Percentiles rank a stretch among this genome's conserved stretches.
phyloP scores from a whole-genome alignment of 306 rosid genomes.

The Trifolium subterraneum region DNA sequence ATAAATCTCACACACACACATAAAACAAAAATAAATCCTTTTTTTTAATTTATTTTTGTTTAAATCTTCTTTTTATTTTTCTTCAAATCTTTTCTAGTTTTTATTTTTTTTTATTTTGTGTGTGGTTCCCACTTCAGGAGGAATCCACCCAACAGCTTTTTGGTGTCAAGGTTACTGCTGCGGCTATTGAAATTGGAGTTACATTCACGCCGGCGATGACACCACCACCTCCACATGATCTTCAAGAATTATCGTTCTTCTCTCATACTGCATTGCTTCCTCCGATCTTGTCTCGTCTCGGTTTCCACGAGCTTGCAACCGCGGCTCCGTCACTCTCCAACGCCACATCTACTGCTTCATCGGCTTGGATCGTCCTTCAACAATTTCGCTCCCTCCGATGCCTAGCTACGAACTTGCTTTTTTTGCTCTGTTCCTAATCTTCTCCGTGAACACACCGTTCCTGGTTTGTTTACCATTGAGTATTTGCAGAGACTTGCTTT shows the following conservation, averaged over 20 bases:
- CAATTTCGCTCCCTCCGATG: slow-evolving; percentile 72
- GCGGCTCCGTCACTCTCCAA: slow-evolving; percentile 67
- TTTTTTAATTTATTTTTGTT: no score
- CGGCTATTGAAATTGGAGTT: slow-evolving; percentile 41
- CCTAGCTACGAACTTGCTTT: slow-evolving; percentile 57
- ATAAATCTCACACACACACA: no score
- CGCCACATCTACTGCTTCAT: slow-evolving; percentile 28
- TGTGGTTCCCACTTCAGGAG: no score
- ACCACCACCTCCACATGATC: slow-evolving; percentile 52
- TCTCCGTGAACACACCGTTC: slow-evolving; percentile 71
- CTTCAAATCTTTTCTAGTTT: no score
- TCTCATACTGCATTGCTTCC: slow-evolving; percentile 63
- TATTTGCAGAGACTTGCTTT: slow-evolving; percentile 63
- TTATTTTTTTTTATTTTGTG: no score
- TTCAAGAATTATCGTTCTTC: slow-evolving; percentile 59
- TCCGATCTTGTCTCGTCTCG: slow-evolving; percentile 70
- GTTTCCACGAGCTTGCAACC: slow-evolving; percentile 64
- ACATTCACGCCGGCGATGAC: slow-evolving; percentile 41
- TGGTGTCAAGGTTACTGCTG: slow-evolving; percentile 23
- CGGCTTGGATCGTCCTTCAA: slow-evolving; percentile 67
- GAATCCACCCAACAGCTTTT: no score
- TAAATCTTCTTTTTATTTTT: no score
- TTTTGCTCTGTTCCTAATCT: slow-evolving; percentile 67
- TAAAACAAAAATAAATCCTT: no score
- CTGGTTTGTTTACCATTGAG: slow-evolving; percentile 66